Base-by-base conservation (phyloP, 345 rosid genomes). In the Noccaea bulbosa region DNA sequence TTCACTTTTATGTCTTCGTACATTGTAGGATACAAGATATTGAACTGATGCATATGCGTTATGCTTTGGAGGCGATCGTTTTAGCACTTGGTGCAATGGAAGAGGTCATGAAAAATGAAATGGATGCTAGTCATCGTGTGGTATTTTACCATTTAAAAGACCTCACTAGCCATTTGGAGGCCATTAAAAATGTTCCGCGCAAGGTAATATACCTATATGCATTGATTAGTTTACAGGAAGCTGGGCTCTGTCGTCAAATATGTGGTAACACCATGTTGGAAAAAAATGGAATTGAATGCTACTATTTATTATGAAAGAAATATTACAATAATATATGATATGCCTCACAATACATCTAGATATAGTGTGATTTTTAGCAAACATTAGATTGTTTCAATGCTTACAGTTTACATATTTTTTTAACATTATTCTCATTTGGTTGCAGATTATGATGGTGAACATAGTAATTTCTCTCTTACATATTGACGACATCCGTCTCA, bases 11-110 rank as follows among this genome's bases (percentile, higher is more conserved):
- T 47, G 38, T 54, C 63, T 57, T n/a, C 14, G 40, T 65, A 75
- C 69, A 39, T 52, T 73, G 44, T 67, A 93, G 98, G 89, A 81
- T 87, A 88, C 90, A 87, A 79, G 98, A 93, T 80, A 83, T 89
- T 80, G 98, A 93, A 80, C 85, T 93, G 73, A 91, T 93, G 96
- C 93, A 83, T 79, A 87, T 93, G 96, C 91, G 91, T 62, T 93
- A 93, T 89, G 88, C 94, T 66, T 61, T 93, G 84, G 97, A 91
- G 78, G 89, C 97, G 50, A 76, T 79, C 49, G 90, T 89, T 54
- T 86, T 93, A 72, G 92, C 94, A 15, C 77, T 93, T 47, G 90
- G 83, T 81, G 85, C 77, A 47, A 84, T 89, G 84, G 91, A 80
- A 66, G 86, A 71, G 79, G 83, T 78, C 66, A 41, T 62, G 46